Evolutionary conservation across 176 grass and related monocot species (phyloP), one percentile per base, ranked within the genome.

Genomic region (Lolium multiflorum): DNA sequence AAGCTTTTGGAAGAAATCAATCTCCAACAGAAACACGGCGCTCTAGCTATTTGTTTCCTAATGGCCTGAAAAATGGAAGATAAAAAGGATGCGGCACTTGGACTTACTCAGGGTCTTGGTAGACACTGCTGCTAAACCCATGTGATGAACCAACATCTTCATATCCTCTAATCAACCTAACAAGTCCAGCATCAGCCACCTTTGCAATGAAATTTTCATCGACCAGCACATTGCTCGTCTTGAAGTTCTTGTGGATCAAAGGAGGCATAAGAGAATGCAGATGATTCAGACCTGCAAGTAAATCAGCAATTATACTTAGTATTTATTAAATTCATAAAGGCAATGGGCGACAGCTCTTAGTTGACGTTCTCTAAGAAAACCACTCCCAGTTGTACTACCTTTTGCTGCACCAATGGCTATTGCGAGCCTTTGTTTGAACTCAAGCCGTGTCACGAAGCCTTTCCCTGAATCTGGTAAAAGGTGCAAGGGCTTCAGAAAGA

Each of bases 191-290:
- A 88, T 96, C 97, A 85, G 90, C 90, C 76, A 99, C 94, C 80
- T 94, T 99, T n/a, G 97, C 97, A 89, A 96, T 99, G 78, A 94
- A 99, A 87, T 96, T 99, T 74, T 99, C 97, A 69, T 99, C 97
- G 14, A 99, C 97, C 87, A 99, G 88, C 8, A 99, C 94, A 80
- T 99, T 99, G 49, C 78, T 99, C 54, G 92, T 92, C 87, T 99
- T 98, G 90, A 99, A 99, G 49, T 92, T 71, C 48, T 89, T 91
- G 89, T 99, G 97, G 41, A 99, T 82, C 82, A 99, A 59, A 52
- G 92, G 97, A 91, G 94, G 87, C 61, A 87, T 81, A 63, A 91
- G 51, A 86, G 87, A 84, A 69, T 98, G 97, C 68, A 98, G 78
- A 90, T 96, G 87, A 52, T 86, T 66, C 47, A 98, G 87, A 79